phyloP scores from a whole-genome alignment of 1,284 basidiomycete genomes.

The Cryptococcus floricola region DNA sequence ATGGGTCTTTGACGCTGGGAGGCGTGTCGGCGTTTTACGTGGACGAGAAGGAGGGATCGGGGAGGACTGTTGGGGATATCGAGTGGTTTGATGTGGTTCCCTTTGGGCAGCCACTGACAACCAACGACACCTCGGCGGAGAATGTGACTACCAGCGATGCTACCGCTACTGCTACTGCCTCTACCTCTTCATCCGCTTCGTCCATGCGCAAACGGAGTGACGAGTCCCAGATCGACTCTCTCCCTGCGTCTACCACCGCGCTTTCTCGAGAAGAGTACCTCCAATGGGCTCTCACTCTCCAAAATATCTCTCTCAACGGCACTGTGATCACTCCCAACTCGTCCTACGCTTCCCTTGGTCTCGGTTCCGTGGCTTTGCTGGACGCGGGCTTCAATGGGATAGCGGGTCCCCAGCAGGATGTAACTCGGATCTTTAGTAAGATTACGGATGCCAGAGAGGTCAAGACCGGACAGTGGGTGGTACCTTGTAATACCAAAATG shows the following conservation, averaged over 20 bases:
- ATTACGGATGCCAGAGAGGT: slow-evolving; percentile 69
- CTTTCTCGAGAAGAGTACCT: slow-evolving; percentile 56
- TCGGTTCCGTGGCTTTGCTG: slow-evolving; percentile 66
- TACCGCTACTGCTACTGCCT: neutral
- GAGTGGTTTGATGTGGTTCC: slow-evolving; percentile 41
- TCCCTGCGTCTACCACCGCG: slow-evolving; percentile 8
- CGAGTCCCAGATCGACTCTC: slow-evolving; percentile 3
- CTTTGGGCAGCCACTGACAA: slow-evolving; percentile 21
- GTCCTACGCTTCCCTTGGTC: slow-evolving; percentile 61
- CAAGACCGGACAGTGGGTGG: slow-evolving; percentile 66
- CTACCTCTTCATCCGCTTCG: neutral
- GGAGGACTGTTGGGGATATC: slow-evolving; percentile 32
- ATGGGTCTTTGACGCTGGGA: slow-evolving; percentile 37
- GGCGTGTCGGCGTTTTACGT: slow-evolving; percentile 37
- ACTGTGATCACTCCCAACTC: slow-evolving; percentile 59
- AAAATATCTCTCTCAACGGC: slow-evolving; percentile 62
- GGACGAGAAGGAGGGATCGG: slow-evolving; percentile 10
- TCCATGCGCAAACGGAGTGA: slow-evolving; percentile 5
- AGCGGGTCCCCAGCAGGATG: slow-evolving; percentile 75
- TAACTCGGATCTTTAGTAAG: slow-evolving; percentile 61
- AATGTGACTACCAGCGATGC: neutral
- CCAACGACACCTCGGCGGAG: slow-evolving; percentile 1
- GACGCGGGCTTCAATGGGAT: slow-evolving; percentile 76
- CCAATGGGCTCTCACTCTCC: slow-evolving; percentile 70
- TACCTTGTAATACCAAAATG: slow-evolving; percentile 68